A percentile compares a stretch with the other conserved stretches of the same genome.
Evolutionary conservation across 805 yeast species (phyloP).

Genomic region (Sugiyamaella floridensis): DNA sequence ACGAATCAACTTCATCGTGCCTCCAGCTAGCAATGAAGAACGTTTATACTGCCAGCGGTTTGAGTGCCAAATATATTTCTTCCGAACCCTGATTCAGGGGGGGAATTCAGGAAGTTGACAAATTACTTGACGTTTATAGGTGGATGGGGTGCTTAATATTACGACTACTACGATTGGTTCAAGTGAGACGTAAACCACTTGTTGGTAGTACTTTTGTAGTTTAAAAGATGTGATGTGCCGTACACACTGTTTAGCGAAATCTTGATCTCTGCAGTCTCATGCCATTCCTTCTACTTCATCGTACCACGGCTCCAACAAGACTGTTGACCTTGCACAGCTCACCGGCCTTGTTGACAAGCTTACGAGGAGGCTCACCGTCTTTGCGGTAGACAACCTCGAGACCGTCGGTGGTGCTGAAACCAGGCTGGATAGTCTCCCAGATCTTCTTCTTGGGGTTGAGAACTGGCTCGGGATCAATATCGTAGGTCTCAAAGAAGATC

Average conservation of each 20-base stretch:
- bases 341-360: conserved; percentile 74
- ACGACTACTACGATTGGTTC: too few species aligned
- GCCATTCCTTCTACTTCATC: conserved; percentile 32
- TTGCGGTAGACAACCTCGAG: conserved; percentile 75
- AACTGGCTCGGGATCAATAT: conserved; percentile 83
- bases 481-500: conserved; percentile 86
- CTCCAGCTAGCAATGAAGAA: background rate
- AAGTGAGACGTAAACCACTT: too few species aligned
- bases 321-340: conserved; percentile 68
- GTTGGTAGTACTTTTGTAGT: background rate
- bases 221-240: too few species aligned
- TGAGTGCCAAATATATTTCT: background rate
- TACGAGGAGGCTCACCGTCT: conserved; percentile 52
- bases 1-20: conserved; percentile 49
- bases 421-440: conserved; percentile 93
- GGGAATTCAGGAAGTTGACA: background rate
- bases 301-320: conserved; percentile 70
- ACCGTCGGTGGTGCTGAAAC: conserved; percentile 70
- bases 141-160: too few species aligned
- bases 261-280: too few species aligned
- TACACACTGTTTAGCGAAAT: background rate
- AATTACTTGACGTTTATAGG: too few species aligned
- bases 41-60: background rate
- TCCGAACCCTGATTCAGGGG: background rate
- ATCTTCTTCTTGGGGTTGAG: conserved; percentile 97